Conservation (phyloP, 2,329 filamentous ascomycete genomes). For the Talaromyces sp. region DNA sequence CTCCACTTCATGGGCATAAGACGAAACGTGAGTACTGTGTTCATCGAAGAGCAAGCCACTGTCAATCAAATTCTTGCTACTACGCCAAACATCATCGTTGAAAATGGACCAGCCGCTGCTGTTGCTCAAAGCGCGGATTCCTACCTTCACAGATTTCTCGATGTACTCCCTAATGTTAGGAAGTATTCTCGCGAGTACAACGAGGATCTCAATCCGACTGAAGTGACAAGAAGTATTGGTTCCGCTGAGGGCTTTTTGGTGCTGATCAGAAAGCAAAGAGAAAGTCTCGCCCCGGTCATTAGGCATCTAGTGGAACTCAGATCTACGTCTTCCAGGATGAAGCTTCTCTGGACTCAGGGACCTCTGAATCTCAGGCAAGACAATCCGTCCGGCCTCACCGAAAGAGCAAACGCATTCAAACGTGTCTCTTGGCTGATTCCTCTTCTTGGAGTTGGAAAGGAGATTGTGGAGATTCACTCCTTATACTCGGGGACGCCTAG, state of each 20-base stretch:
- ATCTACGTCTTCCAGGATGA: constrained; percentile 28
- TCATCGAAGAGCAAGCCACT: constrained; percentile 67
- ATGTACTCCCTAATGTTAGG: constrained; percentile 65
- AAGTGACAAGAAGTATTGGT: constrained; percentile 72
- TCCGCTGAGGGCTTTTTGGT: constrained; percentile 82
- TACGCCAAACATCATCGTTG: constrained; percentile 35
- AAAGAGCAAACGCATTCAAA: constrained; percentile 22
- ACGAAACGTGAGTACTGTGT: constrained; percentile 69
- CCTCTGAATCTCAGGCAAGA: constrained; percentile 22
- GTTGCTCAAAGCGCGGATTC: constrained; percentile 53
- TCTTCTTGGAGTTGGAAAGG: constrained; percentile 58
- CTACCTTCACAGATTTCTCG: constrained; percentile 73
- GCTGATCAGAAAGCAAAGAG: constrained; percentile 36
- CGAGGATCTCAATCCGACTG: constrained; percentile 75
- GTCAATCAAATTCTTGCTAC: constrained; percentile 64
- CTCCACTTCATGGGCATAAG: constrained; percentile 85
- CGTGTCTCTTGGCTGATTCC: constrained; percentile 59
- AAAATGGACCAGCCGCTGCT: constrained; percentile 19
- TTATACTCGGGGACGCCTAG: constrained; percentile 56
- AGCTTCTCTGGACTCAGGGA: constrained; percentile 29
- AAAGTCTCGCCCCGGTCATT: constrained; percentile 29
- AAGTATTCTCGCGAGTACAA: constrained; percentile 67
- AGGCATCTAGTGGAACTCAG: constrained; percentile 28
- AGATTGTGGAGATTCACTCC: constrained; percentile 61
- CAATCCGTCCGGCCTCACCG: constrained; percentile 16